Conservation (phyloP, 2,329 filamentous ascomycete species). For the Xylariaceae sp. region DNA sequence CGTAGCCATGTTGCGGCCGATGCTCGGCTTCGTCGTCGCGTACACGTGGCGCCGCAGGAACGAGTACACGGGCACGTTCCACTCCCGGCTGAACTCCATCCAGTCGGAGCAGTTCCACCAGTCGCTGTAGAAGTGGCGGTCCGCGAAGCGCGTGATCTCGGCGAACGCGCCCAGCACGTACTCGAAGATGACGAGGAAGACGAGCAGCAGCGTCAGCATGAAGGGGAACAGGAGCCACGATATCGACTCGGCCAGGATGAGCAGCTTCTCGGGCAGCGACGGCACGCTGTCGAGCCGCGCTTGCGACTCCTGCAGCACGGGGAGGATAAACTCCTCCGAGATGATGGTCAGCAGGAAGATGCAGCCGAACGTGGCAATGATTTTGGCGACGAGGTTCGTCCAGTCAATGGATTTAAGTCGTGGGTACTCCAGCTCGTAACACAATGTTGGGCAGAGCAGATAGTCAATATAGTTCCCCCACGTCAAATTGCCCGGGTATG, state of each 20-base stretch:
- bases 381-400: constrained; percentile 79
- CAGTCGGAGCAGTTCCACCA: constrained; percentile 80
- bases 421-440: constrained; percentile 96
- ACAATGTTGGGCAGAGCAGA: constrained; percentile 88
- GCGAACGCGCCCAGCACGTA: constrained; percentile 93
- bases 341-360: constrained; percentile 91
- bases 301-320: constrained; percentile 74
- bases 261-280: constrained; percentile 61
- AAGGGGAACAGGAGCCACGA: constrained; percentile 93
- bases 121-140: constrained; percentile 86
- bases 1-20: constrained; percentile 76
- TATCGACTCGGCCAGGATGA: constrained; percentile 86
- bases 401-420: constrained; percentile 73
- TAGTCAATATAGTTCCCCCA: constrained; percentile 81
- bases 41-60: constrained; percentile 96
- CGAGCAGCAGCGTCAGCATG: constrained; percentile 91
- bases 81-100: constrained; percentile 94
- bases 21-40: constrained; percentile 71
- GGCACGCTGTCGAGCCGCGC: constrained; percentile 46
- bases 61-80: constrained; percentile 97
- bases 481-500: constrained; percentile 87
- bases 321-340: constrained; percentile 93
- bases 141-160: constrained; percentile 89
- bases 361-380: constrained; percentile 87
- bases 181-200: constrained; percentile 98